Evolutionary conservation across 2,329 filamentous ascomycete species (phyloP), one percentile per base, ranked within the genome.

Genomic region (Neopestalotiopsis rosae): DNA sequence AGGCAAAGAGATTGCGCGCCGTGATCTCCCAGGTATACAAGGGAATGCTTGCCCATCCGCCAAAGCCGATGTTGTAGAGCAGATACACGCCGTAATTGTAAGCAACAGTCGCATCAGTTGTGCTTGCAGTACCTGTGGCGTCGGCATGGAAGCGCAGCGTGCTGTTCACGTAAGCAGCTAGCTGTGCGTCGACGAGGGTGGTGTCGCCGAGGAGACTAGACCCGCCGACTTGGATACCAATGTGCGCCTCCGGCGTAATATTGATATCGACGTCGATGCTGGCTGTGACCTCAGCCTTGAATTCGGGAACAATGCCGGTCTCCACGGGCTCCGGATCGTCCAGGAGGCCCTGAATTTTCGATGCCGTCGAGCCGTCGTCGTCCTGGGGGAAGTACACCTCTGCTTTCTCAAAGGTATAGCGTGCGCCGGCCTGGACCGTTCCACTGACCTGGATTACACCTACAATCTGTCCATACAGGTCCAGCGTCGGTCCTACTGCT

Each of bases 31-130:
- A 56, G 49, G 5, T 56, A 5, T 17, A 17, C 5, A 56, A 5
- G 6, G 30, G 59, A 30, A 61, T 38, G 17, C 17, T 28, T n/a
- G 59, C 59, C 59, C 30, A 24, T 17, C n/a, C 59, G 5, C 34
- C 30, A 20, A 28, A 61, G 4, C 59, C 59, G 20, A 61, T 17
- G n/a, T 61, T 61, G 30, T 61, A 61, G n/a, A 61, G 30, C 6
- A 61, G n/a, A n/a, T 61, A 61, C 7, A 61, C 59, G n/a, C 59
- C 59, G n/a, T 61, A 61, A n/a, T n/a, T 24, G 20, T 61, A 61
- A 12, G n/a, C 59, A 10, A 30, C n/a, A 12, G 17, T 34, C n/a
- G n/a, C 30, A n/a, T n/a, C 30, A 9, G 14, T 56, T 17, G 49
- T 56, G 20, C 5, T 9, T 7, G 13, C 49, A 6, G 14, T 5